A percentile compares a stretch with the other conserved stretches of the same genome.
Conservation (phyloP, 1,284 basidiomycete genomes). For the Pseudozyma pruni region DNA sequence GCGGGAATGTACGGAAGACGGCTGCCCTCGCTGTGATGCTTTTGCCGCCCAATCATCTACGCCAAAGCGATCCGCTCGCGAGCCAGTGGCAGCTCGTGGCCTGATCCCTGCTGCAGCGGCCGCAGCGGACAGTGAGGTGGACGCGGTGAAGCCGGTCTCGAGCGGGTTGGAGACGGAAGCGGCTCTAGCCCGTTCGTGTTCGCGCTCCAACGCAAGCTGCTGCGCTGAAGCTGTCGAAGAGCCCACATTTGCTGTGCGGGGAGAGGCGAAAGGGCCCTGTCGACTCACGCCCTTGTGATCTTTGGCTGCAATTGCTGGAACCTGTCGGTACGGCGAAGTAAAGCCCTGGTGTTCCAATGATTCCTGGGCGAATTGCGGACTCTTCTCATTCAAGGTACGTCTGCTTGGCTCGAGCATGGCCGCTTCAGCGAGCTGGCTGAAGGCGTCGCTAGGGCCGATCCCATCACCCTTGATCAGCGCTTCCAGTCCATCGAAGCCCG, state of each 20-base stretch:
- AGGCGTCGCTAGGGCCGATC: constrained; percentile 49
- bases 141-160: constrained; percentile 6
- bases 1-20: constrained; percentile 87
- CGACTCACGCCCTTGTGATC: too few relatives aligned
- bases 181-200: constrained; percentile 29
- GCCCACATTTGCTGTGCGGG: constrained; percentile 9
- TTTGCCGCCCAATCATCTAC: constrained; percentile 70
- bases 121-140: constrained; percentile 18
- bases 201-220: constrained; percentile 25
- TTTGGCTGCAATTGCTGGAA: background rate
- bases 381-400: constrained; percentile 24
- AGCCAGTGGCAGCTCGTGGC: constrained; percentile 51
- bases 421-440: constrained; percentile 60
- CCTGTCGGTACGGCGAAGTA: constrained; percentile 16
- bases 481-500: constrained; percentile 52
- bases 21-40: constrained; percentile 73
- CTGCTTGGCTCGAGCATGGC: constrained; percentile 44
- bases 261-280: background rate
- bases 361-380: constrained; percentile 13
- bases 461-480: constrained; percentile 46
- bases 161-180: constrained; percentile 28
- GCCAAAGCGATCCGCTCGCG: constrained; percentile 8
- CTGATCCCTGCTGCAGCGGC: constrained; percentile 16
- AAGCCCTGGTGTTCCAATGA: constrained; percentile 3
- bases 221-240: constrained; percentile 13